A percentile compares a stretch with the other conserved stretches of the same genome.
phyloP scores from a whole-genome alignment of 2,329 filamentous ascomycete species.

The Aspergillus phoenicis region DNA sequence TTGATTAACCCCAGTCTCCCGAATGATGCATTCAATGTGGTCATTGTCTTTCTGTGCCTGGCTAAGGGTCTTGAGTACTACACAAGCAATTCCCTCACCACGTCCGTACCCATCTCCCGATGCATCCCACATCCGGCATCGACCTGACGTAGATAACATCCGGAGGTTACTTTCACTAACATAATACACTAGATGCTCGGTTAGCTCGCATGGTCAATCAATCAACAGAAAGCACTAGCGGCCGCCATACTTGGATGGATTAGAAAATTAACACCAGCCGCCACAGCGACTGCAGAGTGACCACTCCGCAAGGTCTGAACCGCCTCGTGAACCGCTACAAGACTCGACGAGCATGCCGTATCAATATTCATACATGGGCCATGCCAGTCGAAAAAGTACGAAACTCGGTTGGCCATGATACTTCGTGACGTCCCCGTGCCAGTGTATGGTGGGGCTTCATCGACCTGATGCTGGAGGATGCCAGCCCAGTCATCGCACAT shows the following conservation, averaged over 20 bases:
- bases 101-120: conserved; percentile 52
- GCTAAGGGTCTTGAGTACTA: conserved; percentile 54
- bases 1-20: conserved; percentile 30
- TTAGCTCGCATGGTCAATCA: too few species aligned
- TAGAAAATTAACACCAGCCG: conserved; percentile 10
- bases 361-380: conserved; percentile 45
- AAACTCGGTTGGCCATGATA: conserved; percentile 38
- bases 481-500: conserved; percentile 15
- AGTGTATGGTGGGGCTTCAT: conserved; percentile 1
- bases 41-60: conserved; percentile 51
- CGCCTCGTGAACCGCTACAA: conserved; percentile 35
- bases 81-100: conserved; percentile 52
- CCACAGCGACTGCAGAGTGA: conserved; percentile 18
- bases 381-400: conserved; percentile 26
- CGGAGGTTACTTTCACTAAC: not conserved
- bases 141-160: conserved; percentile 38
- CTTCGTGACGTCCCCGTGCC: conserved; percentile 30
- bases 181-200: not conserved
- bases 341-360: conserved; percentile 46
- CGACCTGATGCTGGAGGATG: not conserved
- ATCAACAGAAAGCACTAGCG: not conserved
- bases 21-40: conserved; percentile 40
- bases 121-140: conserved; percentile 49
- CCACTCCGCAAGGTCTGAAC: conserved; percentile 28
- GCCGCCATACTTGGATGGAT: conserved; percentile 24